Evolutionary conservation across 306 rosid genomes (phyloP).

Genomic region (Pyrus bretschneideri): DNA sequence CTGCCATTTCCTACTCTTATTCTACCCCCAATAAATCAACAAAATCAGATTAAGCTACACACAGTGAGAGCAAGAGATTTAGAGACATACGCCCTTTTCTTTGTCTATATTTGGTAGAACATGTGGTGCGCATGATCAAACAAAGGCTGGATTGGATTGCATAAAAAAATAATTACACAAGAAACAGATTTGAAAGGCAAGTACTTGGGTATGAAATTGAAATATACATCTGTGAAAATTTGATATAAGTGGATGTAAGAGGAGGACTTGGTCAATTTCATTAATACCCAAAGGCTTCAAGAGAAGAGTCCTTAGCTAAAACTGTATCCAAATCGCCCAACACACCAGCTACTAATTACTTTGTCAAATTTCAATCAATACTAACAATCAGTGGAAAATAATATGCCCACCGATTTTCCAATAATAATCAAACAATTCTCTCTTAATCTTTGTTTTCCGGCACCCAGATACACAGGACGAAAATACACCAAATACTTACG

Average conservation of each 20-base stretch:
- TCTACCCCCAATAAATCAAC: neutral
- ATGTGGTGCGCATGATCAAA: neutral
- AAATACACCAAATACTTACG: neutral
- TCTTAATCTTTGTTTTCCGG: neutral
- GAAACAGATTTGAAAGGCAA: too few species aligned
- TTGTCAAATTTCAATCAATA: neutral
- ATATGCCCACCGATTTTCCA: neutral
- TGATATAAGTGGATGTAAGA: too few species aligned
- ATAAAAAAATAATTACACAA: too few species aligned
- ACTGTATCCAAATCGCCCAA: too few species aligned
- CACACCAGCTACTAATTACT: neutral
- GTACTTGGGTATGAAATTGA: neutral
- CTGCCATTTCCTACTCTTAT: constrained; percentile 10
- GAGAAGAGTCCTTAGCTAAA: neutral
- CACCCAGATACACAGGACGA: neutral
- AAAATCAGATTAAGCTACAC: neutral
- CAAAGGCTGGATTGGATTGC: neutral
- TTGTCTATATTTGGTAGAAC: neutral
- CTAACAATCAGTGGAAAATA: neutral
- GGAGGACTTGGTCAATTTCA: neutral
- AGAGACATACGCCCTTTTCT: neutral
- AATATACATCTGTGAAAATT: too few species aligned
- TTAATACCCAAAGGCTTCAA: neutral
- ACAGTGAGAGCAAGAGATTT: neutral
- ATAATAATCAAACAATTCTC: neutral